Evolutionary conservation across 345 rosid species (phyloP), one percentile per base, ranked within the genome.

Genomic region (Ricinus communis): DNA sequence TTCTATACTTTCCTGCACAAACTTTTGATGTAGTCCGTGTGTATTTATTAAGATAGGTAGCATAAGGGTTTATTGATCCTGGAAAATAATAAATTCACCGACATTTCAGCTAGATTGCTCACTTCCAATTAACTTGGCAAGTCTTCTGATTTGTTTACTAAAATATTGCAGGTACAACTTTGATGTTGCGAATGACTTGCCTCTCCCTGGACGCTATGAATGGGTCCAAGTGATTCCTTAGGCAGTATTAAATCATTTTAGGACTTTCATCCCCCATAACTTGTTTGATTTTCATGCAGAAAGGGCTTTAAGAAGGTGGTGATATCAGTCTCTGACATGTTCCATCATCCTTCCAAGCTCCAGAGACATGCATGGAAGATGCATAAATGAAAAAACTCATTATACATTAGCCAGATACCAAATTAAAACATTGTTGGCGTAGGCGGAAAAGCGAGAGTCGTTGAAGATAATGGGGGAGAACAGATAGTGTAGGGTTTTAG

Each of bases 181-280:
- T 74, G 98, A 93, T 75, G 54, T 87, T 11, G 80, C 74, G 68
- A 89, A 81, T 49, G 97, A 87, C 31, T 22, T 71, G 64, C 97
- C 98, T 22, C 85, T 91, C n/a, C 84, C 90, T 0, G 98, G 97
- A 31, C 89, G 87, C 24, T 91, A 83, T 33, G 91, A 88, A 33
- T 91, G 98, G 98, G 87, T 77, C 66, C 86, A 82, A 85, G 71
- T 84, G 71, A 16, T 47, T 66, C 93, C 86, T 27, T 86, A 80
- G 85, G 64, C 27, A 38, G 70, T 16, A 40, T 25, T 15, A 8
- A n/a, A 18, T 16, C 30, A 25, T 5, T n/a, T n/a, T 38, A 62
- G 60, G 25, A 30, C 33, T 62, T 62, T 41, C 2, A 15, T 25
- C 24, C 27, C 74, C 82, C 49, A 60, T 69, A 40, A 62, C 65